These are phyloP conservation scores for Pistacia vera DNA, from an alignment of 345 rosid genomes.

Conservation along the genomic window DNA sequence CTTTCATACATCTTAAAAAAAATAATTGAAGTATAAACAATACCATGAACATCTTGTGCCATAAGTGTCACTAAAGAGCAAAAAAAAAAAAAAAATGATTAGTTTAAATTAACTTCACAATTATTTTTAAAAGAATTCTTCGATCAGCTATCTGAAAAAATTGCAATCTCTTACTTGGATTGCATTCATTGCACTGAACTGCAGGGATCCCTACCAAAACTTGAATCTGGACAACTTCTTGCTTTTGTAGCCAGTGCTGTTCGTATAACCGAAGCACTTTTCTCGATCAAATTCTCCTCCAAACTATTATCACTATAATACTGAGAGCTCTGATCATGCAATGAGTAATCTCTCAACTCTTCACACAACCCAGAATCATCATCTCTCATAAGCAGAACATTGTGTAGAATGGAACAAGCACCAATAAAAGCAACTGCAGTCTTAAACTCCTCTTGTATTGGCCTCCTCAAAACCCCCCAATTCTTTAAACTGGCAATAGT, in stretches of 20 bases:
- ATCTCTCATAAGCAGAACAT: slow-evolving; percentile 61
- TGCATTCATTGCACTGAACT: slow-evolving; percentile 3
- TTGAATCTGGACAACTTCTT: slow-evolving; percentile 18
- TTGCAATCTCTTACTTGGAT: slow-evolving; percentile 8
- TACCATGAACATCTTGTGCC: background rate
- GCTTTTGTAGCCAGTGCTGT: slow-evolving; percentile 46
- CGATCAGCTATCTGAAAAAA: slow-evolving; percentile 25
- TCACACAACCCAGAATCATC: slow-evolving; percentile 57
- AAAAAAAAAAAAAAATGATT: background rate
- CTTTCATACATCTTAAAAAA: slow-evolving; percentile 5
- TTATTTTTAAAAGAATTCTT: slow-evolving; percentile 17
- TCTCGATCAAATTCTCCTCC: slow-evolving; percentile 28
- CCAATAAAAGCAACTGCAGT: slow-evolving; percentile 54
- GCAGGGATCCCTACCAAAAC: slow-evolving; percentile 15
- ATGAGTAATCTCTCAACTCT: slow-evolving; percentile 29
- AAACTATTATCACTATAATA: slow-evolving; percentile 16
- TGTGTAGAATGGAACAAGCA: slow-evolving; percentile 69
- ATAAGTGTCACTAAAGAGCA: background rate
- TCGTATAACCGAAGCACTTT: slow-evolving; percentile 36
- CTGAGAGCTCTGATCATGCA: slow-evolving; percentile 24
- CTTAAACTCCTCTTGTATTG: slow-evolving; percentile 56
- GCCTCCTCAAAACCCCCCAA: slow-evolving; percentile 58
- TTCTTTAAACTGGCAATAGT: slow-evolving; percentile 55
- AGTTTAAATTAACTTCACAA: slow-evolving; percentile 6
- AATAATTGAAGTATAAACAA: slow-evolving; percentile 2